Base-by-base conservation (phyloP, 495 filamentous ascomycete species). In the Lineolata rhizophorae region DNA sequence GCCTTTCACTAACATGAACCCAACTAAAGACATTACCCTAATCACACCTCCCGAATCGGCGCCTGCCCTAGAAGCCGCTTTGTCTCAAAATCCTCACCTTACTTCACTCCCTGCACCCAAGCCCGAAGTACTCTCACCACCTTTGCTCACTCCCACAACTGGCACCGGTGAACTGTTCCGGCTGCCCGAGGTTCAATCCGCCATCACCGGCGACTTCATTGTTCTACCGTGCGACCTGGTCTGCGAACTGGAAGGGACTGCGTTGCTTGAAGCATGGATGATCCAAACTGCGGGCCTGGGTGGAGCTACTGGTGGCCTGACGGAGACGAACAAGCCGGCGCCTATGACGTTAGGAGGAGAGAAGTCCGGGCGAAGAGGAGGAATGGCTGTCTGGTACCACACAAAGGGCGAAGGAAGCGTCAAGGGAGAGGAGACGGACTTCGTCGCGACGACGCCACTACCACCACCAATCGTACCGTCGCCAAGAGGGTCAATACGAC, bases 201-300 rank as follows among this genome's bases (percentile, higher is more conserved):
- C 41, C 1, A 72, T 99, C 35, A 81, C 62, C 17, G 66, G 70
- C 3, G 80, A 99, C 49, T 93, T 95, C 48, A 51, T 92, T 5
- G 72, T 95, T 3, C 55, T 99, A 14, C 84, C 85, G 1, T 99
- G 87, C 46, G 90, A 99, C 51, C 61, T 99, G 1, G 65, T 99
- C 13, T 93, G 78, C 56, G 84, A 93, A 46, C 56, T 97, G 4
- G 76, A 74, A 8, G 80, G 81, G 8, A 72, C 80, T 44, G 64
- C 70, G 27, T 55, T 94, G 6, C 52, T 84, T 2, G 79, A 94
- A 46, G 63, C 85, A 42, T 99, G 90, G 90, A 81, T 94, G 79
- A 64, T 84, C 15, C 65, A 72, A 31, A 69, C 81, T 31, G 69
- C 65, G 15, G 70, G 70, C n/a, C 55, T 85, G 1, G 60, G 64